A percentile compares a stretch with the other conserved stretches of the same genome.
phyloP scores from a whole-genome alignment of 2,329 filamentous ascomycete species.

The Moelleriella libera region DNA sequence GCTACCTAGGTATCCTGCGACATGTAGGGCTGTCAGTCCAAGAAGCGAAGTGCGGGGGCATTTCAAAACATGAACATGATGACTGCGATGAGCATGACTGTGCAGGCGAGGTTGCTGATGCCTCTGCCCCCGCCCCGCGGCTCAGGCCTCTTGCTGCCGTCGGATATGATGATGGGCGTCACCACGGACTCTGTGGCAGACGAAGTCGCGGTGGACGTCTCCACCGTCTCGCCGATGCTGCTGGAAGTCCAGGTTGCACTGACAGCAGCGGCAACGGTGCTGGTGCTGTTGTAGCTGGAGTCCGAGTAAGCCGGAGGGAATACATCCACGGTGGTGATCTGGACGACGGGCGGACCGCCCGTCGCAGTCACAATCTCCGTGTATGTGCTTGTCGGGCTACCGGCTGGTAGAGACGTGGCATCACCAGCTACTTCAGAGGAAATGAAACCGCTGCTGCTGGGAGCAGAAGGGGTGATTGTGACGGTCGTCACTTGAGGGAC shows the following conservation, averaged over 20 bases:
- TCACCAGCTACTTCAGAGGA: slow-evolving; percentile 11
- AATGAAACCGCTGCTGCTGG: slow-evolving; percentile 6
- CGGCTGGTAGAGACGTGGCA: slow-evolving; percentile 8
- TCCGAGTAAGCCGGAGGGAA: slow-evolving; percentile 10
- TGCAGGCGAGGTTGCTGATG: slow-evolving; percentile 18
- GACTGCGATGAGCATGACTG: slow-evolving; percentile 20
- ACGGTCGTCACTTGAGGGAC: slow-evolving; percentile 7
- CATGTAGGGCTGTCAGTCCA: too few relatives aligned
- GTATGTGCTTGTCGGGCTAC: slow-evolving; percentile 10
- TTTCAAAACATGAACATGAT: slow-evolving; percentile 18
- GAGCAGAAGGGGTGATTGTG: slow-evolving; percentile 9
- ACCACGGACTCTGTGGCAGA: neutral
- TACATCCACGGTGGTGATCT: slow-evolving; percentile 18
- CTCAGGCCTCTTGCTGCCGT: slow-evolving; percentile 17
- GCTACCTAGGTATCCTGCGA: too few relatives aligned
- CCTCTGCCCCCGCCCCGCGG: slow-evolving; percentile 15
- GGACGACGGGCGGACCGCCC: slow-evolving; percentile 11
- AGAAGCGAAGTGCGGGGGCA: too few relatives aligned
- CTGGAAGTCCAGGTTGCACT: slow-evolving; percentile 6
- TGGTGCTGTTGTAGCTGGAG: slow-evolving; percentile 15
- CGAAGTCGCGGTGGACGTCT: neutral
- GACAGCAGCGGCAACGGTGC: slow-evolving; percentile 9
- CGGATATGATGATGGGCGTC: slow-evolving; percentile 16
- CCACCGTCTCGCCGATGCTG: neutral
- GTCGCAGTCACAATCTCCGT: slow-evolving; percentile 18